phyloP scores from a whole-genome alignment of 345 rosid species.

The Salix koriyanagi region DNA sequence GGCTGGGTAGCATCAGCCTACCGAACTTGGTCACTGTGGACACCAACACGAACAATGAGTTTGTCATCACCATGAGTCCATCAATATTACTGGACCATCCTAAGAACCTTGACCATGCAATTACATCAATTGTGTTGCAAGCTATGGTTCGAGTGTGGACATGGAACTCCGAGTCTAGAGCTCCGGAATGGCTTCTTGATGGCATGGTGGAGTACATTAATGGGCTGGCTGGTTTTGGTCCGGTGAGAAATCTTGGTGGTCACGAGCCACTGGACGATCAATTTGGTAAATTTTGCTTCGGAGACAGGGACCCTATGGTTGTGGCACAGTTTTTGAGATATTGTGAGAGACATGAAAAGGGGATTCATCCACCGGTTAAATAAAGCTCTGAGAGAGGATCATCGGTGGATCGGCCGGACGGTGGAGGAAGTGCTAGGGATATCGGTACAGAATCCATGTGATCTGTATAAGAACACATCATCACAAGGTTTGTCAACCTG shows the following conservation, averaged over 20 bases:
- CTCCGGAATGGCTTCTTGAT: slow-evolving; percentile 41
- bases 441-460: slow-evolving; percentile 23
- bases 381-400: slow-evolving; percentile 29
- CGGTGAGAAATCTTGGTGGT: background rate
- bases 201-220: slow-evolving; percentile 48
- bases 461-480: background rate
- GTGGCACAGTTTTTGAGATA: slow-evolving; percentile 31
- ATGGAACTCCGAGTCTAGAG: slow-evolving; percentile 39
- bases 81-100: slow-evolving; percentile 14
- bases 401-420: slow-evolving; percentile 34
- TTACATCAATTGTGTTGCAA: slow-evolving; percentile 30
- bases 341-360: slow-evolving; percentile 33
- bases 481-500: background rate
- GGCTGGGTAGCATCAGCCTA: slow-evolving; percentile 7
- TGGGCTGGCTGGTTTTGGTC: slow-evolving; percentile 23
- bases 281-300: slow-evolving; percentile 1
- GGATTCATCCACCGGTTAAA: slow-evolving; percentile 55
- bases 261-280: background rate
- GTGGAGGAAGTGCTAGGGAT: slow-evolving; percentile 24
- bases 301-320: slow-evolving; percentile 21
- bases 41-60: slow-evolving; percentile 23
- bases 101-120: slow-evolving; percentile 7
- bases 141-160: slow-evolving; percentile 55
- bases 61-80: slow-evolving; percentile 36
- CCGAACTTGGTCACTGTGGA: slow-evolving; percentile 6